A percentile compares a stretch with the other conserved stretches of the same genome.
Conservation (phyloP, 768 basidiomycete genomes). For the Vishniacozyma victoriae region DNA sequence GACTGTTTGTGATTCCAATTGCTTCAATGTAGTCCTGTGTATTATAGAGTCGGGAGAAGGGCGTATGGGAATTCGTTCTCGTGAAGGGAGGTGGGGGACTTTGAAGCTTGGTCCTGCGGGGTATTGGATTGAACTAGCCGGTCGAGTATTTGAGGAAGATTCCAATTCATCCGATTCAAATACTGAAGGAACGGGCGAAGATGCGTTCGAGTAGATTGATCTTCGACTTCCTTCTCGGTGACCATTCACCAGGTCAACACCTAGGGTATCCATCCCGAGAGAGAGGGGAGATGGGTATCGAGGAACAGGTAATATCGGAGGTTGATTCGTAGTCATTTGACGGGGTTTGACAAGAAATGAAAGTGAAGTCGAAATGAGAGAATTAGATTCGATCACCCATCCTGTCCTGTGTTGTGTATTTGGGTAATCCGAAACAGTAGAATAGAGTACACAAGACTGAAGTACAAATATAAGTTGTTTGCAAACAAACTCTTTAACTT, state of each 20-base stretch:
- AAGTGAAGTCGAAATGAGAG: no score
- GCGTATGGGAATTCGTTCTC: conserved; percentile 14
- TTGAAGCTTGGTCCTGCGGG: background rate
- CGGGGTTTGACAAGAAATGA: no score
- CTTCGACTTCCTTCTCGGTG: background rate
- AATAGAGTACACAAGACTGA: no score
- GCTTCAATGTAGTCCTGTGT: conserved; percentile 26
- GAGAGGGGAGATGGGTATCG: conserved; percentile 32
- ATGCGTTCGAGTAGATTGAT: background rate
- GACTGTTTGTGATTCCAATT: conserved; percentile 25
- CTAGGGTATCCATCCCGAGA: conserved; percentile 12
- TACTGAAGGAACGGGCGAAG: background rate
- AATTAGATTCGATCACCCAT: no score
- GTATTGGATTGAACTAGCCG: conserved; percentile 1
- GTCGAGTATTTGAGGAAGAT: conserved; percentile 1
- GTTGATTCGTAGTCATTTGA: no score
- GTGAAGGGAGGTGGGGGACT: background rate
- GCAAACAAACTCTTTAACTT: no score
- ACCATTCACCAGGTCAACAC: background rate
- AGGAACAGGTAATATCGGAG: conserved; percentile 18
- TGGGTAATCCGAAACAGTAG: no score
- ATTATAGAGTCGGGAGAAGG: conserved; percentile 35
- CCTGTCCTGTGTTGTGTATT: no score
- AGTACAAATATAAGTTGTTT: no score
- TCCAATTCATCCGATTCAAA: background rate